Base-by-base conservation (phyloP, 2,329 filamentous ascomycete species). In the Penicillium hordei region DNA sequence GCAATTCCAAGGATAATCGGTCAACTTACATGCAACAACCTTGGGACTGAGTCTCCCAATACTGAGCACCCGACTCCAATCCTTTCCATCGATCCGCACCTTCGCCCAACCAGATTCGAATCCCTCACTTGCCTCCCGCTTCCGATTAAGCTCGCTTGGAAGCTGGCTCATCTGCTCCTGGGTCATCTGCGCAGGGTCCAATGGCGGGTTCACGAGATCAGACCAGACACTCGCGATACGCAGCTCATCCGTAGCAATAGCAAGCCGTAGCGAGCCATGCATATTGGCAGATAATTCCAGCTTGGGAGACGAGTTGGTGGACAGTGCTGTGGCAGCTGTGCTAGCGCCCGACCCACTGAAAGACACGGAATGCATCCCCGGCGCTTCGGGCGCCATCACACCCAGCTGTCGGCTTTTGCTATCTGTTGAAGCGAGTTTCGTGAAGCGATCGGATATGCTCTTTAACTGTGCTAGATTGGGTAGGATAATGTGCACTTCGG, bases 41-140 rank as follows among this genome's bases (percentile, higher is more conserved):
- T 91, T 83, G 0, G 92, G 93, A 66, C 94, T 93, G 31, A 97
- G 78, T 50, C 93, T 82, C 1, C 93, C 93, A 13, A 97, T 93
- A 73, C 91, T 95, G 64, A 99, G 81, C n/a, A 97, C 93, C 65
- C 86, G 86, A 33, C 91, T 91, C 93, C 94, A 97, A 72, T 99
- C 94, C 72, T 87, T 89, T 34, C 92, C 94, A 76, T 97, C 94
- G 25, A 97, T 92, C 52, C 90, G 83, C 36, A 97, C 93, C 25
- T 86, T 91, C 1, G 92, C 91, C 91, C 93, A 97, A 45, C 86
- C 87, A 60, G 91, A 87, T 15, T 92, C 90, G 15, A 90, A 90
- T 21, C 85, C 87, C 52, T 87, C 82, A 5, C 81, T 81, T 1
- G 84, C 66, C 51, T 76, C 84, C 65, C 86, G 86, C 81, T 95